Evolutionary conservation across 257 asterid species (phyloP).

Genomic region (Nicotiana sylvestris): DNA sequence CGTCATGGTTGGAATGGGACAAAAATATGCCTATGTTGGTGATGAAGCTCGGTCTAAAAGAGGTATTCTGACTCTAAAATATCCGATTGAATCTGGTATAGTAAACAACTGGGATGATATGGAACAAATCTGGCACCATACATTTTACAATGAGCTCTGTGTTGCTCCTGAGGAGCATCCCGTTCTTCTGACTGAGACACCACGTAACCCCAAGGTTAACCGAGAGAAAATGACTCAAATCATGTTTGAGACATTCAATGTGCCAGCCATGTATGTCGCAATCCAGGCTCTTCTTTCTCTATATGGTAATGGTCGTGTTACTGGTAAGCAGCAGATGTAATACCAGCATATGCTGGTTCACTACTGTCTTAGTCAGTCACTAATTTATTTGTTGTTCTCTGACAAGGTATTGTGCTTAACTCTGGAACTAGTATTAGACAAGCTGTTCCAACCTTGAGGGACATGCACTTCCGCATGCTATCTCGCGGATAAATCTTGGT

Average conservation of each 20-base stretch:
- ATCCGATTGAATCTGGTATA: neutral
- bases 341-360: neutral
- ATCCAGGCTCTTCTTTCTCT: neutral
- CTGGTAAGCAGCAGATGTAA: neutral
- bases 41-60: neutral
- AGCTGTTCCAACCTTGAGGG: neutral
- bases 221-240: neutral
- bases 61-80: neutral
- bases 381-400: neutral
- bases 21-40: neutral
- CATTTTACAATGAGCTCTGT: neutral
- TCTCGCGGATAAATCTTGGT: neutral
- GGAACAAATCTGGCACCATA: neutral
- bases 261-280: neutral
- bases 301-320: neutral
- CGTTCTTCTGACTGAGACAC: neutral
- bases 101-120: neutral
- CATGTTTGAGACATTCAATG: neutral
- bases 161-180: neutral
- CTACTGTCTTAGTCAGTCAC: neutral
- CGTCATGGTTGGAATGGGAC: neutral
- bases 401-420: neutral
- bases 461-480: neutral
- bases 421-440: neutral
- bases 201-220: neutral